phyloP scores from a whole-genome alignment of 495 filamentous ascomycete species.

The Penicillium nucicola region DNA sequence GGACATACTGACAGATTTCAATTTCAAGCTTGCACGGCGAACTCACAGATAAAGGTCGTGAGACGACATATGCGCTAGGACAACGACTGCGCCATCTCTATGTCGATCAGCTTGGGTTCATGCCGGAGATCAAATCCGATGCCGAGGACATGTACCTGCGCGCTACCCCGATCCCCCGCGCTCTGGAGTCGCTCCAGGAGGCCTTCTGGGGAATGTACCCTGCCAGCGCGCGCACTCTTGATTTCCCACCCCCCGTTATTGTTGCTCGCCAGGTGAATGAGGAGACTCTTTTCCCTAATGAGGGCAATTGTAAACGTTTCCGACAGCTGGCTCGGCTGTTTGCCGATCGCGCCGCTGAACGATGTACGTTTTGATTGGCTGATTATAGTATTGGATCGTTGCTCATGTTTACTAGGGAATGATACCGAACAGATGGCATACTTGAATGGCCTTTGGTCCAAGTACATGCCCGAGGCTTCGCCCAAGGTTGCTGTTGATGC shows the following conservation, averaged over 20 bases:
- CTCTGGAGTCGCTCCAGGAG: constrained; percentile 86
- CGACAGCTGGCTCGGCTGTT: constrained; percentile 76
- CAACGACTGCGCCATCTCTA: constrained; percentile 78
- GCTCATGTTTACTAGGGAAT: constrained; percentile 53
- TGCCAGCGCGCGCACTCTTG: constrained; percentile 55
- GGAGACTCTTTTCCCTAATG: constrained; percentile 92
- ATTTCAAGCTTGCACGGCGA: constrained; percentile 67
- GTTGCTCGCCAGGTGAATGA: constrained; percentile 68
- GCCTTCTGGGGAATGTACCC: constrained; percentile 90
- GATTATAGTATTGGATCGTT: not conserved
- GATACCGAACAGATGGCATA: constrained; percentile 78
- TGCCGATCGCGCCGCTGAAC: constrained; percentile 72
- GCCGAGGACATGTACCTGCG: constrained; percentile 79
- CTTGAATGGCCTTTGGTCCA: constrained; percentile 68
- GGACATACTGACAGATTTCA: too few relatives aligned
- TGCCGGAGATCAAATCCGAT: constrained; percentile 64
- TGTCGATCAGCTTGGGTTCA: constrained; percentile 81
- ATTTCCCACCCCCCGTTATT: constrained; percentile 71
- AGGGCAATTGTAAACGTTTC: constrained; percentile 79
- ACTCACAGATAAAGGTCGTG: constrained; percentile 81
- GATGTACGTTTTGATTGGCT: constrained; percentile 47
- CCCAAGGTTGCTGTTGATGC: constrained; percentile 75
- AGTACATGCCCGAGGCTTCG: constrained; percentile 76
- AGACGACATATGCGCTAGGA: constrained; percentile 80
- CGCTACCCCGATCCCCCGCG: constrained; percentile 78